phyloP scores from a whole-genome alignment of 768 basidiomycete species.

The Punctularia strigosozonata region DNA sequence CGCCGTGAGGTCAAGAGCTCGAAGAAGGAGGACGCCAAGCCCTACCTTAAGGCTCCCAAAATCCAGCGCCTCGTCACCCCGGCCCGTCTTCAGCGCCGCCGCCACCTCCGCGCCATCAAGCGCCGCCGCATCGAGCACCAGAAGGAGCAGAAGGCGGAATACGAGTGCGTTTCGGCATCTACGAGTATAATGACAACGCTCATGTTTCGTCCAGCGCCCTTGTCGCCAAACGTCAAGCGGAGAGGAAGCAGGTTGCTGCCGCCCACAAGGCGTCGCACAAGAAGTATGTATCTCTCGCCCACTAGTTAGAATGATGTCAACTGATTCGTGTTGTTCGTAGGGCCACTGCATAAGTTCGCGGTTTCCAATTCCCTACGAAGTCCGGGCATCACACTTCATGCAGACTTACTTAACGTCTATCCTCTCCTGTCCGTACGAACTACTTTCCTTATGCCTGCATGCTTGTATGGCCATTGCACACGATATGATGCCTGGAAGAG shows the following conservation, averaged over 20 bases:
- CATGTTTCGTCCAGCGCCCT: conserved; percentile 33
- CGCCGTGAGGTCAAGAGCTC: conserved; percentile 78
- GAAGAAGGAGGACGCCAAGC: conserved; percentile 87
- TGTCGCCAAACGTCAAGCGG: conserved; percentile 80
- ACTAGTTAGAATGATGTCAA: background rate
- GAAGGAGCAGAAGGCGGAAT: conserved; percentile 93
- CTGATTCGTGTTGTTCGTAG: background rate
- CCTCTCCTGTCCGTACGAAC: too few relatives aligned
- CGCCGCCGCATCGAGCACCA: conserved; percentile 80
- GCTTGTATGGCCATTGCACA: too few relatives aligned
- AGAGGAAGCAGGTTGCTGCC: conserved; percentile 87
- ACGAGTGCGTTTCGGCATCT: conserved; percentile 47
- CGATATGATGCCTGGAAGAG: too few relatives aligned
- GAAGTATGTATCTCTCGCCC: conserved; percentile 27
- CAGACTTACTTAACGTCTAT: too few relatives aligned
- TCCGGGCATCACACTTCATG: too few relatives aligned
- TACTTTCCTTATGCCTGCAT: too few relatives aligned
- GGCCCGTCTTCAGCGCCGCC: conserved; percentile 89
- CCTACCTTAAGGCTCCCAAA: conserved; percentile 97
- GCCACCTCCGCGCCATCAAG: conserved; percentile 83
- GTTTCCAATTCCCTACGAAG: too few relatives aligned
- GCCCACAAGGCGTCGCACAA: conserved; percentile 81
- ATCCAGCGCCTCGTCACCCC: conserved; percentile 97
- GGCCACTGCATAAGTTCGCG: conserved; percentile 8
- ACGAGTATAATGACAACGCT: conserved; percentile 2